Conservation (phyloP, 257 asterid genomes). For the Plectranthus barbatus region DNA sequence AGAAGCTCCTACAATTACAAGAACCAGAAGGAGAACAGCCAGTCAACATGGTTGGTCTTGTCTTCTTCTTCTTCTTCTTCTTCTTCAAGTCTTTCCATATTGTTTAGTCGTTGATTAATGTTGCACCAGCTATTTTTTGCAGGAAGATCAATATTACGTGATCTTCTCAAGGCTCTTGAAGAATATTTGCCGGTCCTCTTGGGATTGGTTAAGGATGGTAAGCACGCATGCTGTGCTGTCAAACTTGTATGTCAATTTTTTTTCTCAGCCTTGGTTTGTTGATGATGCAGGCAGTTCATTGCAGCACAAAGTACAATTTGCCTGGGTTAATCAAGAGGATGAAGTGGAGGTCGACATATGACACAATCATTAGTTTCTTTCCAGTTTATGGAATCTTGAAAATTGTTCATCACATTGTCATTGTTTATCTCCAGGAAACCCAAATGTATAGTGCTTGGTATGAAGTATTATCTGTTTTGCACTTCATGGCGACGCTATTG, state of each 20-base stretch:
- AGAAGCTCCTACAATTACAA: constrained; percentile 87
- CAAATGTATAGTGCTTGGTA: constrained; percentile 87
- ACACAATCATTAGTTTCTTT: constrained; percentile 3
- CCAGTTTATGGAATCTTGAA: not conserved
- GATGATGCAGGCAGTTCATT: constrained; percentile 64
- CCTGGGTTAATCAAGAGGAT: constrained; percentile 98
- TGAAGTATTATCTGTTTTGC: constrained; percentile 85
- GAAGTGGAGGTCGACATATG: constrained; percentile 67
- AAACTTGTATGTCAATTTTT: not conserved
- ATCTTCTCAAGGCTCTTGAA: constrained; percentile 87
- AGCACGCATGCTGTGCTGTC: constrained; percentile 1
- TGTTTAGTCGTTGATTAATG: constrained; percentile 1
- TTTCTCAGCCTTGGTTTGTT: constrained; percentile 9
- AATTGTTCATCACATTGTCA: constrained; percentile 9
- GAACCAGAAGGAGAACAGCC: constrained; percentile 77
- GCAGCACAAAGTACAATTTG: constrained; percentile 82
- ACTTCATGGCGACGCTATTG: constrained; percentile 89
- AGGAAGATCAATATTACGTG: constrained; percentile 87
- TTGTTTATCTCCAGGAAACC: constrained; percentile 57
- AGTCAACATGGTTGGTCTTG: constrained; percentile 79
- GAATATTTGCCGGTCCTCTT: constrained; percentile 88
- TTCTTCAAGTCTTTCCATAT: not conserved
- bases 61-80: no score
- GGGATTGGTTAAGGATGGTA: constrained; percentile 95
- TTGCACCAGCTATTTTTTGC: constrained; percentile 37